phyloP scores from a whole-genome alignment of 495 filamentous ascomycete genomes.

The Penicillium maclennaniae region DNA sequence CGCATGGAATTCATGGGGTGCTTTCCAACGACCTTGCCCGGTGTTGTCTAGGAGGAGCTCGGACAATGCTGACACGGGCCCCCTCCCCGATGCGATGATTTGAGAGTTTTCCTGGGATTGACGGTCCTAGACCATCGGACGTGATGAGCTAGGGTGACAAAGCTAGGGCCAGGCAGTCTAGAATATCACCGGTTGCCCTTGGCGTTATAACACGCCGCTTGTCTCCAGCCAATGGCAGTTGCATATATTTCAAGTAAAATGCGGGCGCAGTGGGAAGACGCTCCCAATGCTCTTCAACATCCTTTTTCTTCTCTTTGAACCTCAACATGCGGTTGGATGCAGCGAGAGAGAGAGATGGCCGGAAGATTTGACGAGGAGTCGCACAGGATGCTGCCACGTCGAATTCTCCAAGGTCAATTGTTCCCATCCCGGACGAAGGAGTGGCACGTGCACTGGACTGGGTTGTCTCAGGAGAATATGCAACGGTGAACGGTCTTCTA shows the following conservation, averaged over 20 bases:
- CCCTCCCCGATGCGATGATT: not conserved
- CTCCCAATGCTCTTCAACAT: slow-evolving; percentile 6
- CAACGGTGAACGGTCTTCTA: slow-evolving; percentile 8
- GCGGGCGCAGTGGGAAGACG: slow-evolving; percentile 1
- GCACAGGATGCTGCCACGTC: slow-evolving; percentile 12
- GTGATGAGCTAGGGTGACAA: slow-evolving; percentile 13
- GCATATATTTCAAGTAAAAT: not conserved
- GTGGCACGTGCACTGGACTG: slow-evolving; percentile 19
- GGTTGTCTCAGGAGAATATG: slow-evolving; percentile 15
- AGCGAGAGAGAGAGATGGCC: slow-evolving; percentile 13
- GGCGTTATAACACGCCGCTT: slow-evolving; percentile 5
- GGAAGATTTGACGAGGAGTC: slow-evolving; percentile 10
- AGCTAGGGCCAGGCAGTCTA: slow-evolving; percentile 11
- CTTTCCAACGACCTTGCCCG: slow-evolving; percentile 6
- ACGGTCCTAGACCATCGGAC: slow-evolving; percentile 24
- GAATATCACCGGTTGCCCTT: slow-evolving; percentile 10
- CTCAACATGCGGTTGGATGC: slow-evolving; percentile 21
- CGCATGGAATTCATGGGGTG: not conserved
- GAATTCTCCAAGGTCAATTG: slow-evolving; percentile 7
- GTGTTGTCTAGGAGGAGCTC: not conserved
- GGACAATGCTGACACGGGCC: slow-evolving; percentile 1
- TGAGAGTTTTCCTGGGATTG: not conserved
- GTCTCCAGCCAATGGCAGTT: slow-evolving; percentile 10
- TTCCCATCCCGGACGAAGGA: not conserved
- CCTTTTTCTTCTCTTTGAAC: slow-evolving; percentile 15